Base-by-base conservation (phyloP, 129 eudicot genomes). In the Erigeron canadensis region DNA sequence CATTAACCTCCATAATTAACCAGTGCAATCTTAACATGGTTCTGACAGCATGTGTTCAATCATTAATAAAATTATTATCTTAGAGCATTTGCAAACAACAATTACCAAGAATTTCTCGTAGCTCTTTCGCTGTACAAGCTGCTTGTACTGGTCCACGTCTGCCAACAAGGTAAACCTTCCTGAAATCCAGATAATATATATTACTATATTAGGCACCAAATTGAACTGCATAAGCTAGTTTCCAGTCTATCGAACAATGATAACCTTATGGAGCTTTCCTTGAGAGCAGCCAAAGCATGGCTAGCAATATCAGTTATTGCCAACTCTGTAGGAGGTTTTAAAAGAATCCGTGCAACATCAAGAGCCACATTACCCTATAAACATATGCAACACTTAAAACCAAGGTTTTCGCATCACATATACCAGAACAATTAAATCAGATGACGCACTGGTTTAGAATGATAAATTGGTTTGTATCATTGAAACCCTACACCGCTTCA, bases 71-170 rank as follows among this genome's bases (percentile, higher is more conserved):
- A 53, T 4, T 13, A 42, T 53, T 39, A 23, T n/a, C 41, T 23
- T 10, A 22, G 55, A 64, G 23, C 18, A 64, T 63, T 5, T 3
- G 5, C 18, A 12, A 48, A 51, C 61, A 57, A 64, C 21, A 65
- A 74, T 46, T 84, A 87, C 98, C 96, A 22, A 93, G 92, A 75
- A 87, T 71, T 83, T 89, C 98, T 17, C 95, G 87, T 16, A 93
- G 86, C 77, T 93, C 98, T 85, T 93, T 93, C 18, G 96, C 92
- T 15, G 98, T 93, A 81, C 96, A 89, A 75, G 96, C 98, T 74
- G 98, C 98, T 81, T 93, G 96, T 41, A 72, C 88, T 8, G 98
- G 96, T 75, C 98, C 98, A 76, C 98, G 96, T 83, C 98, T 85
- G 63, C 98, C 96, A 65, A 93, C 98, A 82, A 93, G 80, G 81